These are phyloP conservation scores for Tephrocybe sp. DNA, from an alignment of 768 basidiomycete species.

Conservation along the genomic window DNA sequence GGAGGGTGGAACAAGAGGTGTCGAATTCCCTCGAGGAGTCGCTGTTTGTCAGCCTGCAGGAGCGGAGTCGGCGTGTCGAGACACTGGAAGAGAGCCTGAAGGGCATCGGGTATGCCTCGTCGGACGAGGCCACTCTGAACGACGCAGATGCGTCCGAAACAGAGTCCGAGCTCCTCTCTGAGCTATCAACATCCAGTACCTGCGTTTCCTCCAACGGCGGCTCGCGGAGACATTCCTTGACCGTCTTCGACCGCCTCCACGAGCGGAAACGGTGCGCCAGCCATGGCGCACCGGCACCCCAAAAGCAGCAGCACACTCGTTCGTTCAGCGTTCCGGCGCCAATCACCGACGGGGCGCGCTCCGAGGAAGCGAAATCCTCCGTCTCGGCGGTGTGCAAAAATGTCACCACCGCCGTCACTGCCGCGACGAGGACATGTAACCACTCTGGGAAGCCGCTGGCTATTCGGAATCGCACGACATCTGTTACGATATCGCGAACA, in stretches of 20 bases:
- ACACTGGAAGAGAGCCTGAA: slow-evolving; percentile 22
- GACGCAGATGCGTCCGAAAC: slow-evolving; percentile 3
- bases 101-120: slow-evolving; percentile 14
- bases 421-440: slow-evolving; percentile 12
- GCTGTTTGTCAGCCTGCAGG: slow-evolving; percentile 29
- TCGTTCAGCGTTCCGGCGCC: background rate
- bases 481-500: slow-evolving; percentile 1
- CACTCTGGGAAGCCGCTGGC: slow-evolving; percentile 14
- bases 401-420: background rate
- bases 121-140: slow-evolving; percentile 14
- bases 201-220: slow-evolving; percentile 18
- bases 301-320: background rate
- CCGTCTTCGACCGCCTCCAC: background rate
- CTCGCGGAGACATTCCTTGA: slow-evolving; percentile 1
- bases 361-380: slow-evolving; percentile 9
- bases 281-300: background rate
- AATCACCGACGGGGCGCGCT: no score
- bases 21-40: slow-evolving; percentile 38
- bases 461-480: slow-evolving; percentile 16
- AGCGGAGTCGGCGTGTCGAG: slow-evolving; percentile 22
- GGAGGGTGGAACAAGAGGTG: slow-evolving; percentile 39
- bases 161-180: slow-evolving; percentile 3
- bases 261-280: slow-evolving; percentile 9
- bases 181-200: slow-evolving; percentile 19
- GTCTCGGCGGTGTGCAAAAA: background rate